Base-by-base conservation (phyloP, 306 rosid genomes). In the Canavalia ensiformis region DNA sequence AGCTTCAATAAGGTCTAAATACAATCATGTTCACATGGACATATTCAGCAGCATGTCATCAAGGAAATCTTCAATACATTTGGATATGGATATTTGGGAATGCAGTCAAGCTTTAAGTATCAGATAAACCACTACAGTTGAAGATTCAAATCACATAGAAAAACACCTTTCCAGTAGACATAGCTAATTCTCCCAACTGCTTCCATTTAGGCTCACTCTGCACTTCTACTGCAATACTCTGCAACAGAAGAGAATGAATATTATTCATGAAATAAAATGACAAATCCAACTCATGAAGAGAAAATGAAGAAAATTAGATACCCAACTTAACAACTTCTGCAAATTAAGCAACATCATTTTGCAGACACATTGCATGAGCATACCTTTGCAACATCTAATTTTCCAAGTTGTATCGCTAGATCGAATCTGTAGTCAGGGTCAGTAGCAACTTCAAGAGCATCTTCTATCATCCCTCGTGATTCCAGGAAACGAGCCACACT, bases 401-500 rank as follows among this genome's bases (percentile, higher is more conserved):
- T 90, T 58, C 98, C 97, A 78, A 95, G 98, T 75, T 93, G 99
- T 87, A 95, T 90, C 28, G 99, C 97, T 70, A 95, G 87, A 77
- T 93, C 99, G 86, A 95, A 95, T 90, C 97, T 92, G 80, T 92
- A 95, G 72, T 95, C 99, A 80, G 95, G 94, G 83, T 95, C 99
- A 12, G 97, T 93, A 31, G 99, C 99, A 63, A 95, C 99, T 87
- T 91, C 97, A 64, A 95, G 94, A 78, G 99, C 98, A 51, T 93
- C 98, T 90, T 91, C 99, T 78, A 92, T 88, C 99, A 95, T 95
- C 69, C 98, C 98, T 49, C 99, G 97, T 79, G 99, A 90, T 84
- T 95, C 99, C 92, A 95, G 78, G 92, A 95, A 95, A 79, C 69
- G 98, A 82, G 99, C 98, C 90, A 95, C 99, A 62, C 99, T 95